Percentiles rank a stretch among this genome's conserved stretches.
These are phyloP conservation scores for Hemileccinum impolitum DNA, from an alignment of 768 basidiomycete species.

Conservation along the genomic window DNA sequence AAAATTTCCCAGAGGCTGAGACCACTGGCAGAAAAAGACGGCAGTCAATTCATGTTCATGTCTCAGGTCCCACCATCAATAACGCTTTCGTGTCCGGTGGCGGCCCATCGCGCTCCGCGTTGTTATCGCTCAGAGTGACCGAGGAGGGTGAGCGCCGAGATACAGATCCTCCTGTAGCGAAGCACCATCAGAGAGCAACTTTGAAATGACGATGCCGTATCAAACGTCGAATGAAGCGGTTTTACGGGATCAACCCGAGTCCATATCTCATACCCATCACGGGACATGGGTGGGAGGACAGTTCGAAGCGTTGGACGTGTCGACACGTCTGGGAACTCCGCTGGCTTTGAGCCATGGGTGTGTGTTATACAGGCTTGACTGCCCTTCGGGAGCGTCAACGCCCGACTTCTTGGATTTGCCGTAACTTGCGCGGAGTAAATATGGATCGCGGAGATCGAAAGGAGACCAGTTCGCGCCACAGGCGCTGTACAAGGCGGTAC, in stretches of 20 bases:
- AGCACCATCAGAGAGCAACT: background rate
- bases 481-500: too few species aligned
- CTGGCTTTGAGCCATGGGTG: background rate
- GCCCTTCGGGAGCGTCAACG: background rate
- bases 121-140: background rate
- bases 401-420: background rate
- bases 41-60: too few species aligned
- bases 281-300: background rate
- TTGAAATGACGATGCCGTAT: conserved; percentile 15
- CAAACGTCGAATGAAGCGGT: conserved; percentile 1
- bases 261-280: too few species aligned
- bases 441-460: conserved; percentile 27
- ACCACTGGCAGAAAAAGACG: background rate
- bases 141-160: background rate
- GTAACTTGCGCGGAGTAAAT: conserved; percentile 12
- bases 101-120: background rate
- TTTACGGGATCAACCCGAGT: background rate
- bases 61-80: too few species aligned
- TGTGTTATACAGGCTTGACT: too few species aligned
- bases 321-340: background rate
- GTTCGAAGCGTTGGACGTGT: background rate
- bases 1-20: background rate
- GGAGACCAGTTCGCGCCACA: too few species aligned
- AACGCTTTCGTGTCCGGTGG: background rate
- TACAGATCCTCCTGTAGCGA: conserved; percentile 1